A percentile compares a stretch with the other conserved stretches of the same genome.
Conservation (phyloP, 148 eudicot species). For the Simmondsia chinensis region DNA sequence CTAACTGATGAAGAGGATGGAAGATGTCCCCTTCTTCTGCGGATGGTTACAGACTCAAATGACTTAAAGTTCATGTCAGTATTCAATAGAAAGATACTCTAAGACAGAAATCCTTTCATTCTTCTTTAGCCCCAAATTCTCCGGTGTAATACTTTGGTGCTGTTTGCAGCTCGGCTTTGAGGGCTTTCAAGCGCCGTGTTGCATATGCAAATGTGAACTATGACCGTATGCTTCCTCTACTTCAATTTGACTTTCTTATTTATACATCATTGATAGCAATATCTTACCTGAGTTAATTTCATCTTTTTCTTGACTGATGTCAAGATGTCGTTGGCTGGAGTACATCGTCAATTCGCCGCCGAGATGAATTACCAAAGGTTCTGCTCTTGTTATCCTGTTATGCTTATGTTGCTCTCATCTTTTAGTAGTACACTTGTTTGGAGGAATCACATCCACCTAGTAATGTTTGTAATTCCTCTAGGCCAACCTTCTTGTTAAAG, state of each 20-base stretch:
- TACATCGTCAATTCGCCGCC: constrained; percentile 90
- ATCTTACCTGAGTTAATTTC: neutral
- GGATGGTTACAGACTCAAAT: constrained; percentile 72
- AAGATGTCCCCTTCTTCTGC: constrained; percentile 68
- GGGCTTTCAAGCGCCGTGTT: constrained; percentile 76
- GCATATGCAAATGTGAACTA: constrained; percentile 77
- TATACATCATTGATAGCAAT: neutral
- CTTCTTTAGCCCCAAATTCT: too few species aligned
- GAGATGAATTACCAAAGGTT: constrained; percentile 70
- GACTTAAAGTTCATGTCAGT: constrained; percentile 79
- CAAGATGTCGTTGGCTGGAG: constrained; percentile 93
- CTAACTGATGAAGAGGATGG: constrained; percentile 68
- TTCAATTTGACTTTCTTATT: neutral
- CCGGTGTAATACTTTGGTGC: too few species aligned
- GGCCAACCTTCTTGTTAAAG: constrained; percentile 50
- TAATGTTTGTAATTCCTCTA: too few species aligned
- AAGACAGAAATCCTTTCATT: too few species aligned
- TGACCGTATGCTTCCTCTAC: constrained; percentile 67
- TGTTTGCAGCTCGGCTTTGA: constrained; percentile 71
- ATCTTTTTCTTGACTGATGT: constrained; percentile 29
- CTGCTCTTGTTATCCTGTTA: neutral
- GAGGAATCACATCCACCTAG: too few species aligned
- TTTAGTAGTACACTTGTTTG: constrained; percentile 1
- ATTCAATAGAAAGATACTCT: too few species aligned
- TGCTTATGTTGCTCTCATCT: neutral